Evolutionary conservation across 176 grass and related monocot species (phyloP).

Genomic region (Triticum dicoccoides): DNA sequence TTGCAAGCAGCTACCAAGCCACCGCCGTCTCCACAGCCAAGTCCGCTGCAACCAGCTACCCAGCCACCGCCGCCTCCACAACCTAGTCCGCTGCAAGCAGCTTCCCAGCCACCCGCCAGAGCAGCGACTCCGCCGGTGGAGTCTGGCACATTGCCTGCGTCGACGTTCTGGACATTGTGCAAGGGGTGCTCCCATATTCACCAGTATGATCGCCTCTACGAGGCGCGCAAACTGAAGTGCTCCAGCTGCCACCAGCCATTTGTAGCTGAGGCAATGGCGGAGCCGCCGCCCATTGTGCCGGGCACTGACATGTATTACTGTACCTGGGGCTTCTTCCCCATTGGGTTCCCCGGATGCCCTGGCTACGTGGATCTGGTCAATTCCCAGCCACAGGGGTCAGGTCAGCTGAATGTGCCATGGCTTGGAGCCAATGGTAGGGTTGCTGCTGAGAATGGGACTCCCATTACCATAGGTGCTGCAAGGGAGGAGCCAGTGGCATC

Average conservation of each 20-base stretch:
- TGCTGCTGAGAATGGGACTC: slow-evolving; percentile 27
- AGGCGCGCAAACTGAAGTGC: slow-evolving; percentile 54
- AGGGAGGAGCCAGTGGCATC: not conserved
- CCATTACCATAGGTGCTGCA: slow-evolving; percentile 12
- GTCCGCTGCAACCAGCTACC: not conserved
- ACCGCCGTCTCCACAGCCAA: not conserved
- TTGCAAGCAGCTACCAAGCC: not conserved
- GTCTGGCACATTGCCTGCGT: not conserved
- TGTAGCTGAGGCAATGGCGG: slow-evolving; percentile 52
- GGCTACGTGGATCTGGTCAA: slow-evolving; percentile 43
- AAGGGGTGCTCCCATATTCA: slow-evolving; percentile 63
- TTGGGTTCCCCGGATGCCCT: slow-evolving; percentile 78
- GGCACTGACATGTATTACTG: slow-evolving; percentile 91
- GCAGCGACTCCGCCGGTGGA: not conserved
- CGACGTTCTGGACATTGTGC: slow-evolving; percentile 76
- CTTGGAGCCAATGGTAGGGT: slow-evolving; percentile 4
- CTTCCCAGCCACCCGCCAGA: not conserved
- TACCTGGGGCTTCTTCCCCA: slow-evolving; percentile 89
- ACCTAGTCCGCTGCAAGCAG: not conserved
- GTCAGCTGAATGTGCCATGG: slow-evolving; percentile 26
- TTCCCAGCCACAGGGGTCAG: slow-evolving; percentile 13
- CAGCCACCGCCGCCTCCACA: not conserved
- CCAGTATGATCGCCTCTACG: slow-evolving; percentile 61
- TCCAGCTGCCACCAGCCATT: slow-evolving; percentile 66
- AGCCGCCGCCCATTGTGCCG: slow-evolving; percentile 67